A percentile compares a stretch with the other conserved stretches of the same genome.
Conservation (phyloP, 2,329 filamentous ascomycete genomes). For the Proliferodiscus dingleyae region DNA sequence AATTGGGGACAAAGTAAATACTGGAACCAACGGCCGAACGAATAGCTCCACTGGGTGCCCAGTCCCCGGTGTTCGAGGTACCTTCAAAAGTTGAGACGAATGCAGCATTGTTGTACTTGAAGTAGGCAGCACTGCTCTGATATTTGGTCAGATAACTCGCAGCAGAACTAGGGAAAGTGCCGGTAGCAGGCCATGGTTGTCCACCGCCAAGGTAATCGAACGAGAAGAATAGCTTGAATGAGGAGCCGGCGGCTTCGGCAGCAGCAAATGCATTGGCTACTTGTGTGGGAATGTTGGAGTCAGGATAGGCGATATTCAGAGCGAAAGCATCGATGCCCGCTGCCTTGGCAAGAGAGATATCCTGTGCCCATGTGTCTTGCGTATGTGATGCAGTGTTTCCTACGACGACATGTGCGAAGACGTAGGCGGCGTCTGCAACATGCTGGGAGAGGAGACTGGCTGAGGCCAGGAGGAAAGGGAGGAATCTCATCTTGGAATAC, state of each 20-base stretch:
- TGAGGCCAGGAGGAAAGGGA: slow-evolving; percentile 2
- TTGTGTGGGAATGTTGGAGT: slow-evolving; percentile 32
- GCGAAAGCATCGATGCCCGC: slow-evolving; percentile 37
- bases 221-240: slow-evolving; percentile 31
- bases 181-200: slow-evolving; percentile 23
- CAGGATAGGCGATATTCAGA: slow-evolving; percentile 31
- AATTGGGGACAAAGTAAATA: slow-evolving; percentile 44
- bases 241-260: slow-evolving; percentile 23
- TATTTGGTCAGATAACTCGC: slow-evolving; percentile 30
- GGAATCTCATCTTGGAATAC: slow-evolving; percentile 13
- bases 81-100: slow-evolving; percentile 52
- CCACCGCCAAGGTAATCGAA: slow-evolving; percentile 33
- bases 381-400: slow-evolving; percentile 32
- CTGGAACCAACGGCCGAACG: slow-evolving; percentile 29
- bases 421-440: slow-evolving; percentile 17
- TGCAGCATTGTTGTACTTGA: slow-evolving; percentile 35
- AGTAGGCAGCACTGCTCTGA: slow-evolving; percentile 32
- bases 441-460: slow-evolving; percentile 6
- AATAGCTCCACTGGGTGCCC: slow-evolving; percentile 35
- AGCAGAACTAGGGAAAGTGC: slow-evolving; percentile 19
- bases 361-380: slow-evolving; percentile 27
- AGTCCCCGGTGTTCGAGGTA: slow-evolving; percentile 36
- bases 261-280: slow-evolving; percentile 32
- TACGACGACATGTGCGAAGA: slow-evolving; percentile 31
- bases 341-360: slow-evolving; percentile 31